These are phyloP conservation scores for Orbilia quercus DNA, from an alignment of 2,329 filamentous ascomycete genomes.

Conservation along the genomic window DNA sequence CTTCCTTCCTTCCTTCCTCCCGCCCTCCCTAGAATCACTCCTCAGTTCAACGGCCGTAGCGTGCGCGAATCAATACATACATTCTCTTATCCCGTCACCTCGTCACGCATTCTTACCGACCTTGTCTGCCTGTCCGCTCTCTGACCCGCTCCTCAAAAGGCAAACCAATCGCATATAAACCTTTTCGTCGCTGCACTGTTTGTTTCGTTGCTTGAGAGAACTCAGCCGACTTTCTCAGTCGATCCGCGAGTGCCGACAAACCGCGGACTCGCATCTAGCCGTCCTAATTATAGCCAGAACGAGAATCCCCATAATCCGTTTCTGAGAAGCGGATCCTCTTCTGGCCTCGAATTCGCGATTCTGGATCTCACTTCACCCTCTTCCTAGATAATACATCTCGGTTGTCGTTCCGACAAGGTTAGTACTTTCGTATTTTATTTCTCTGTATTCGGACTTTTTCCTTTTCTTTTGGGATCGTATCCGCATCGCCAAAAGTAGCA, in stretches of 20 bases:
- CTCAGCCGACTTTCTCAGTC: constrained; percentile 48
- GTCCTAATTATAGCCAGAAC: constrained; percentile 51
- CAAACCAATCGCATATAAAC: constrained; percentile 35
- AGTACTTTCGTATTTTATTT: constrained; percentile 28
- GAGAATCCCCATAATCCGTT: constrained; percentile 46
- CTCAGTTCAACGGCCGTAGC: constrained; percentile 33
- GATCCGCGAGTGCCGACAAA: constrained; percentile 54
- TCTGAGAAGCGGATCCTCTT: constrained; percentile 54
- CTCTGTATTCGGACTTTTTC: not conserved
- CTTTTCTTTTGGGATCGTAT: not conserved
- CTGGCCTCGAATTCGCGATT: constrained; percentile 35
- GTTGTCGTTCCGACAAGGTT: constrained; percentile 55
- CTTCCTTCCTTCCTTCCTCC: constrained; percentile 48
- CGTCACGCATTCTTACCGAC: constrained; percentile 45
- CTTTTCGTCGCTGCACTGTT: constrained; percentile 43
- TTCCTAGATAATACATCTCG: constrained; percentile 33
- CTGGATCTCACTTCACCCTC: constrained; percentile 27
- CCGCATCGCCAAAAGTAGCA: constrained; percentile 24
- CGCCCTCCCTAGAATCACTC: constrained; percentile 45
- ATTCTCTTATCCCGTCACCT: constrained; percentile 36
- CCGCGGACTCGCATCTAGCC: constrained; percentile 36
- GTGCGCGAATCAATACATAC: constrained; percentile 22
- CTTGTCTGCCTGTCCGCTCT: constrained; percentile 31
- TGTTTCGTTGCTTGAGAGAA: constrained; percentile 25
- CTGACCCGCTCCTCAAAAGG: constrained; percentile 8